Conservation (phyloP, 225 moss, liverwort and hornwort genomes). For the Bryoerythrophyllum caledonicum region DNA sequence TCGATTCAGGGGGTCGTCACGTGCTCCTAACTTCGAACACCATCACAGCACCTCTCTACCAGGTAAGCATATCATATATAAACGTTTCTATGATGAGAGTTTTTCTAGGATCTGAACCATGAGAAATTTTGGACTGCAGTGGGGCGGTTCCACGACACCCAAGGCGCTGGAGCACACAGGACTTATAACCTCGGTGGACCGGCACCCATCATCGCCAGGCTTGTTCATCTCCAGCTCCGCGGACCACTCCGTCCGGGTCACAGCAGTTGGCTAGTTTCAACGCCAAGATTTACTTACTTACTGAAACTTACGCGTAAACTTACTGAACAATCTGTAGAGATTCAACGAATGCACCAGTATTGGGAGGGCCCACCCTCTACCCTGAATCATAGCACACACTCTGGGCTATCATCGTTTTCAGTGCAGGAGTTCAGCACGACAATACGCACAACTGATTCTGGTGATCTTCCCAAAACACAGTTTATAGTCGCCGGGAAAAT, state of each 20-base stretch:
- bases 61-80: conserved; percentile 20
- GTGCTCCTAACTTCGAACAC: conserved; percentile 65
- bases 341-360: neutral
- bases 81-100: neutral
- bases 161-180: conserved; percentile 52
- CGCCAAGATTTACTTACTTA: neutral
- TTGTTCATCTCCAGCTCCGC: conserved; percentile 62
- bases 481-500: neutral
- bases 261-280: conserved; percentile 32
- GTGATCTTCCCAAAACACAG: neutral
- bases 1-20: conserved; percentile 44
- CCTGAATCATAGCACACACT: neutral
- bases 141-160: conserved; percentile 33
- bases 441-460: neutral
- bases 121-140: conserved; percentile 35
- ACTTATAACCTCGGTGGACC: conserved; percentile 65
- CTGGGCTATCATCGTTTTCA: neutral
- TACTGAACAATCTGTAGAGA: neutral
- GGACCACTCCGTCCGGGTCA: conserved; percentile 63
- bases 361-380: neutral
- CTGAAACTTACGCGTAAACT: too few species aligned
- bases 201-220: conserved; percentile 52
- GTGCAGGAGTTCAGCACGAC: neutral
- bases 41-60: conserved; percentile 51
- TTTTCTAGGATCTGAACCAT: conserved; percentile 7